Conservation (phyloP, 345 rosid species). For the Jatropha curcas region DNA sequence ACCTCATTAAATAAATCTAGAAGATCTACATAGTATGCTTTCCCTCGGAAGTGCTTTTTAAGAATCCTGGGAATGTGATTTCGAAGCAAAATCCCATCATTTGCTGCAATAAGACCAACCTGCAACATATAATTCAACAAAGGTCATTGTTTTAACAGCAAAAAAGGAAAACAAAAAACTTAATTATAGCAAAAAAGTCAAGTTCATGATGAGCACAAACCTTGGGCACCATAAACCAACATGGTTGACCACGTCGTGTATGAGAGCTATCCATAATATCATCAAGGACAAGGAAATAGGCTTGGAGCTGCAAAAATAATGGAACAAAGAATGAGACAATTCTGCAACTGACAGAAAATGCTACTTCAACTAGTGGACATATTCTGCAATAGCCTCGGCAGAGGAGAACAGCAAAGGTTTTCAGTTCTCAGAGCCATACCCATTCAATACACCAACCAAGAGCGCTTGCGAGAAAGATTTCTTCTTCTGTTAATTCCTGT, state of each 20-base stretch:
- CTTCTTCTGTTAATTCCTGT: slow-evolving; percentile 59
- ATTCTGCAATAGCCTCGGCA: not conserved
- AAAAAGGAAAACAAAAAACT: no score
- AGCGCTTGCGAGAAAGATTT: slow-evolving; percentile 62
- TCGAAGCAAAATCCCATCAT: slow-evolving; percentile 61
- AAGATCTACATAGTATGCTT: slow-evolving; percentile 59
- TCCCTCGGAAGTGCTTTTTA: slow-evolving; percentile 51
- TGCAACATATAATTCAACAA: not conserved
- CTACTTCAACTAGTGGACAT: not conserved
- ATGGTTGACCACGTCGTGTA: slow-evolving; percentile 48
- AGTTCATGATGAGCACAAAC: slow-evolving; percentile 11
- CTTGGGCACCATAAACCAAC: slow-evolving; percentile 47
- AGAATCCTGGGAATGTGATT: slow-evolving; percentile 67
- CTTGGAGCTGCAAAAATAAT: slow-evolving; percentile 37
- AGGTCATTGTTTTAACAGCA: slow-evolving; percentile 10
- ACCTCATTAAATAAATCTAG: slow-evolving; percentile 70
- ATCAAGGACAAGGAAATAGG: slow-evolving; percentile 46
- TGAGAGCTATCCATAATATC: slow-evolving; percentile 47
- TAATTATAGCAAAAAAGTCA: not conserved
- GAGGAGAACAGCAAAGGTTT: no score
- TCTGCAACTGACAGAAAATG: not conserved
- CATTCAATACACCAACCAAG: slow-evolving; percentile 95
- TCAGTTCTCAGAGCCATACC: slow-evolving; percentile 41
- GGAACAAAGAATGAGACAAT: not conserved
- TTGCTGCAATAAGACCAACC: slow-evolving; percentile 47